Conservation (phyloP, 176 grass and related monocot genomes). For the Pontederia paniculata region DNA sequence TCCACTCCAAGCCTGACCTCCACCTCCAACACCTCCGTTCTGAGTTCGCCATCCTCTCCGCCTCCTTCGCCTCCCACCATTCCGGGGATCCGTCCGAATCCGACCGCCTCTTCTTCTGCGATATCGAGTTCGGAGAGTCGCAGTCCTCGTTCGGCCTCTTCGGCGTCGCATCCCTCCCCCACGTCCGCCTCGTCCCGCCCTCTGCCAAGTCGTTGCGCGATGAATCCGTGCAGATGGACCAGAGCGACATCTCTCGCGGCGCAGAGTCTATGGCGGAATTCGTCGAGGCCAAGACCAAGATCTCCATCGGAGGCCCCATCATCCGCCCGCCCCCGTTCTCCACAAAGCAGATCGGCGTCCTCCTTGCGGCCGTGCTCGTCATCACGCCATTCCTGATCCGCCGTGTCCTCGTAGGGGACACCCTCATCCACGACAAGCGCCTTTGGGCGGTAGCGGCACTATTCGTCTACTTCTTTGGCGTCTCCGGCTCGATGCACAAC, state of each 20-base stretch:
- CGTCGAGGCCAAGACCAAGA: slow-evolving; percentile 51
- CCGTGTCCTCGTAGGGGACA: slow-evolving; percentile 61
- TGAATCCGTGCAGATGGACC: slow-evolving; percentile 71
- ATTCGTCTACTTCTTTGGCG: slow-evolving; percentile 88
- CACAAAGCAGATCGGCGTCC: slow-evolving; percentile 46
- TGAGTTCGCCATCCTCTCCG: slow-evolving; percentile 69
- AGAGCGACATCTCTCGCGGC: slow-evolving; percentile 59
- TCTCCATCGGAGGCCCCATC: slow-evolving; percentile 77
- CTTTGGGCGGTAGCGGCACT: slow-evolving; percentile 70
- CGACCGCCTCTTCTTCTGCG: slow-evolving; percentile 71
- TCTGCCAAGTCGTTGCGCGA: slow-evolving; percentile 32
- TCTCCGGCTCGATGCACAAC: slow-evolving; percentile 85
- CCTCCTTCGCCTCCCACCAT: slow-evolving; percentile 57
- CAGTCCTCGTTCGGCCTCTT: slow-evolving; percentile 75
- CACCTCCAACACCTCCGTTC: slow-evolving; percentile 74
- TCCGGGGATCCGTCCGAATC: slow-evolving; percentile 7
- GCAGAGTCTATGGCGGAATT: slow-evolving; percentile 97
- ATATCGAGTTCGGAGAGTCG: slow-evolving; percentile 87
- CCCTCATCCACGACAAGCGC: slow-evolving; percentile 56
- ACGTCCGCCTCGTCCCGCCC: slow-evolving; percentile 57
- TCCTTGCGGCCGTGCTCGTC: slow-evolving; percentile 39
- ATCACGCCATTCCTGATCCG: slow-evolving; percentile 58
- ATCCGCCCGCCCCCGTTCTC: slow-evolving; percentile 66
- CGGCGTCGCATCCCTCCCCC: slow-evolving; percentile 73
- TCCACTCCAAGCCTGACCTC: slow-evolving; percentile 80